A percentile compares a stretch with the other conserved stretches of the same genome.
Conservation (phyloP, 495 filamentous ascomycete genomes). For the Stereocaulon alpinum region DNA sequence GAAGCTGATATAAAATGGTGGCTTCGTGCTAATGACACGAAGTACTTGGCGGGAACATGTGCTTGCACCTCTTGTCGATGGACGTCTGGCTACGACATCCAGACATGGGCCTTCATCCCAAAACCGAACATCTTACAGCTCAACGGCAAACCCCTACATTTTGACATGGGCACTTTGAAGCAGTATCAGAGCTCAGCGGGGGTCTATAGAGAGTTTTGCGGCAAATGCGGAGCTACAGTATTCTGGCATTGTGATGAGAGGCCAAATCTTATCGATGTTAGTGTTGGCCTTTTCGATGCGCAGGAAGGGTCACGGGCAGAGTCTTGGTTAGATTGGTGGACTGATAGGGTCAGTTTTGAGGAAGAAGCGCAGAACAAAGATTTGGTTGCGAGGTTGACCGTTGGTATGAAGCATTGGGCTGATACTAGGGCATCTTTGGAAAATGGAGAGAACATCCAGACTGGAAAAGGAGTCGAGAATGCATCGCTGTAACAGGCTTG, state of each 20-base stretch:
- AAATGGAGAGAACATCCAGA: not conserved
- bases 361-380: constrained; percentile 29
- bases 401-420: constrained; percentile 28
- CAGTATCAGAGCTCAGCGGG: constrained; percentile 35
- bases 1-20: constrained; percentile 31
- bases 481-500: no score
- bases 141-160: constrained; percentile 24
- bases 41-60: constrained; percentile 35
- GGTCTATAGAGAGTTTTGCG: constrained; percentile 43
- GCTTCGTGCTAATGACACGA: constrained; percentile 31
- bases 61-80: constrained; percentile 44
- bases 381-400: constrained; percentile 25
- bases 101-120: constrained; percentile 37
- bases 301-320: constrained; percentile 41
- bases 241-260: constrained; percentile 38
- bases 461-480: not conserved
- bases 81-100: constrained; percentile 34
- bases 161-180: constrained; percentile 37
- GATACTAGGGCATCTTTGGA: not conserved
- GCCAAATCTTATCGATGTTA: constrained; percentile 39
- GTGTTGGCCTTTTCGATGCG: constrained; percentile 38
- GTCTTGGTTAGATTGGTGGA: constrained; percentile 32
- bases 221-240: constrained; percentile 40
- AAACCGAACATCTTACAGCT: constrained; percentile 13
- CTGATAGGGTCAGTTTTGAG: constrained; percentile 24